phyloP scores from a whole-genome alignment of 495 filamentous ascomycete genomes.

The Cercophora sp. region DNA sequence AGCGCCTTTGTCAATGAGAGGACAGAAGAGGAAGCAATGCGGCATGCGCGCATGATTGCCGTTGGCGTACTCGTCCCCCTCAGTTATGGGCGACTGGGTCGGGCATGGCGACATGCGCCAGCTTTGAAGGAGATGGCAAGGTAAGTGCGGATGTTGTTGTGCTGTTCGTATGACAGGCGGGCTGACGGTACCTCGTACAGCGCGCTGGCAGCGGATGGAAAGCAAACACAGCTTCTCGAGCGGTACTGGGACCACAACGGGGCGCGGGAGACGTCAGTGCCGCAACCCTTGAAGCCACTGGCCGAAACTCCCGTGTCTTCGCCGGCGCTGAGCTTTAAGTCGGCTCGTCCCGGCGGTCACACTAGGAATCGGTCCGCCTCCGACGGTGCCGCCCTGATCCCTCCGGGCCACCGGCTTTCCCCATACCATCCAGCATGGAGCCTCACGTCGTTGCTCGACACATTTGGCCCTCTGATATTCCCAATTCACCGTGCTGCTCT shows the following conservation, averaged over 20 bases:
- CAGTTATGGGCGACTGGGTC: constrained; percentile 79
- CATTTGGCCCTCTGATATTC: constrained; percentile 86
- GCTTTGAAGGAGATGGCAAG: constrained; percentile 69
- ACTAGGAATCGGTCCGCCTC: constrained; percentile 55
- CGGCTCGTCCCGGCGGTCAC: constrained; percentile 35
- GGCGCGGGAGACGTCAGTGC: constrained; percentile 42
- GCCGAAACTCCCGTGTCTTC: constrained; percentile 55
- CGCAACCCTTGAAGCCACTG: constrained; percentile 44
- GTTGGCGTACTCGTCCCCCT: constrained; percentile 85
- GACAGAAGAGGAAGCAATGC: constrained; percentile 67
- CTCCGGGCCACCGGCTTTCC: constrained; percentile 66
- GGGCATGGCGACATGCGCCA: constrained; percentile 83
- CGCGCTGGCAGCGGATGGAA: constrained; percentile 49
- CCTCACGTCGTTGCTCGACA: constrained; percentile 68
- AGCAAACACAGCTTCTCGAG: constrained; percentile 59
- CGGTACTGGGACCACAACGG: constrained; percentile 75
- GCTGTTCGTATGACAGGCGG: neutral
- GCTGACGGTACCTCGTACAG: constrained; percentile 25
- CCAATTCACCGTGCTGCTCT: constrained; percentile 87
- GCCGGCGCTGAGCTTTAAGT: constrained; percentile 37
- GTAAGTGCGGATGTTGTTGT: constrained; percentile 37
- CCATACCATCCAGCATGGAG: constrained; percentile 83
- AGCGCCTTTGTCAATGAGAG: constrained; percentile 87
- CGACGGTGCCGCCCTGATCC: constrained; percentile 57
- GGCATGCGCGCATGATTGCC: constrained; percentile 89